phyloP scores from a whole-genome alignment of 192 early-diverging fungal species.

The Diversispora epigaea region DNA sequence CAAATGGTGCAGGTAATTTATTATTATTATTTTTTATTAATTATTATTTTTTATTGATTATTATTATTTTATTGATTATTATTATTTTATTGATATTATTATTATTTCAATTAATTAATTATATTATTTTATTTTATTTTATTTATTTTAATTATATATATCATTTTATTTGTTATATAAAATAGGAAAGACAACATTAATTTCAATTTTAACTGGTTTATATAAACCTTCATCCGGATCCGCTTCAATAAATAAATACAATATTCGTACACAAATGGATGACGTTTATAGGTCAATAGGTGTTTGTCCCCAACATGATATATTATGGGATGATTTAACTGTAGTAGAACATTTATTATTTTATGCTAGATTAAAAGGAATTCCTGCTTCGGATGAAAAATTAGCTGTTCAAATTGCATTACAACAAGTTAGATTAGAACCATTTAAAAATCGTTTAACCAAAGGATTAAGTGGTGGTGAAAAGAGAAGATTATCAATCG shows the following conservation, averaged over 20 bases:
- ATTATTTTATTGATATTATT: background rate
- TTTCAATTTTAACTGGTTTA: conserved; percentile 69
- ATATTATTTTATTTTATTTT: background rate
- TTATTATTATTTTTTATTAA: background rate
- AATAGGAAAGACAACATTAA: conserved; percentile 62
- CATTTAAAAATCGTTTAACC: conserved; percentile 54
- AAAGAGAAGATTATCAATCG: conserved; percentile 73
- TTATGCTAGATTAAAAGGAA: conserved; percentile 70
- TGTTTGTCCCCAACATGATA: conserved; percentile 72
- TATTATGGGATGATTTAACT: conserved; percentile 71
- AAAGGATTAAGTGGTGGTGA: conserved; percentile 74
- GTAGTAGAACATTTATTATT: conserved; percentile 70
- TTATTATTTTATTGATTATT: background rate
- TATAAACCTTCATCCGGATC: conserved; percentile 56
- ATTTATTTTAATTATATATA: background rate
- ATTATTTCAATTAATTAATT: too few relatives aligned
- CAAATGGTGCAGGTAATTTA: conserved; percentile 61
- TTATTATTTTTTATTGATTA: background rate
- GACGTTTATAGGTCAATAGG: conserved; percentile 65
- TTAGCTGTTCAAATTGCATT: conserved; percentile 48
- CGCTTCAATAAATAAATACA: conserved; percentile 57
- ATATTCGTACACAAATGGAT: conserved; percentile 51
- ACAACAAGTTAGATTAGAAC: conserved; percentile 51
- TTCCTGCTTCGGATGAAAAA: conserved; percentile 47
- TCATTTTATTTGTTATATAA: background rate